Evolutionary conservation across 2,329 filamentous ascomycete genomes (phyloP), one percentile per base, ranked within the genome.

Genomic region (Fusarium oligoseptatum): DNA sequence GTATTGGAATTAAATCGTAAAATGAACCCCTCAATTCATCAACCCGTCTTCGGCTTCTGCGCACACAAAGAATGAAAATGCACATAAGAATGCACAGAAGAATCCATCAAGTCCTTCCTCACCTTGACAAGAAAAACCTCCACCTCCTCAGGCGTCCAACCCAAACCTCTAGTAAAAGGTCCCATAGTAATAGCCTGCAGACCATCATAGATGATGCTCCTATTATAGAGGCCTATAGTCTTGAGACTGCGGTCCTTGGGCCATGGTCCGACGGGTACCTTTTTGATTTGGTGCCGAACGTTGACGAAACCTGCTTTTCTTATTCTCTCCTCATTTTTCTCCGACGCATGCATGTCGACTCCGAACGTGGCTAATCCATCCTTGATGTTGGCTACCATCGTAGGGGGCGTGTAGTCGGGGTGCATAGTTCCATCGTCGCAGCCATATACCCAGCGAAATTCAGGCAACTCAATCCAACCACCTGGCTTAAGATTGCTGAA

Each of bases 201-300:
- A 2, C 80, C 81, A 48, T 82, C 78, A 17, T 78, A 75, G 22
- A 82, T 79, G 43, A 80, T 66, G 20, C 72, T 73, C 43, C 72
- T 69, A 43, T 73, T 80, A 56, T 83, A 84, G n/a, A 80, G 73
- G 14, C 80, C 87, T 65, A 88, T 83, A 61, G 82, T 82, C 72
- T 86, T 87, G 48, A 87, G 81, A 15, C 81, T 84, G 22, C 82
- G 79, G 60, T 89, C 85, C 58, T 80, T 83, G 0, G 87, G 82
- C 88, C 88, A 90, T 0, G 80, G 78, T 17, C 85, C 86, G 8
- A 87, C 82, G 0, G 88, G 87, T 11, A 88, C 80, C 75, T 87
- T 85, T 72, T 83, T 82, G 9, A 81, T 79, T 20, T 79, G 76
- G 32, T 84, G 82, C 5, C 77, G 76, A 4, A 87, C 78, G 63